A percentile compares a stretch with the other conserved stretches of the same genome.
Conservation (phyloP, 768 basidiomycete genomes). For the Trametes elegans region DNA sequence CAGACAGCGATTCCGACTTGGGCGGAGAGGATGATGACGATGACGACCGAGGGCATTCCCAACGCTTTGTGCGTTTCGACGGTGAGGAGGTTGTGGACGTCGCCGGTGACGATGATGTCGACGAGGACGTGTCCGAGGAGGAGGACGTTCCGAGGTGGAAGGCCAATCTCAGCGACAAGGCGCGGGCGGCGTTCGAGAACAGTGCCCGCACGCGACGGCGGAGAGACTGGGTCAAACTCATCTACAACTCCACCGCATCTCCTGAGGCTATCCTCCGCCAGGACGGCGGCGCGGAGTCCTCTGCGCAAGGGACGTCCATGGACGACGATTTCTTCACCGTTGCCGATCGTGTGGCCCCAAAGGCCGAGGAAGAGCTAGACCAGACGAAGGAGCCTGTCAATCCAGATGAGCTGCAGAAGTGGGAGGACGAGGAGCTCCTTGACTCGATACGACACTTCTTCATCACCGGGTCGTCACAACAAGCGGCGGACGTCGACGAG, state of each 20-base stretch:
- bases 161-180: constrained; percentile 51
- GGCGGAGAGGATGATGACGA: constrained; percentile 43
- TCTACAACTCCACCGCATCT: constrained; percentile 68
- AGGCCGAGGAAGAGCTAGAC: constrained; percentile 58
- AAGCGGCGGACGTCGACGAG: constrained; percentile 33
- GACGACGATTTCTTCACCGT: constrained; percentile 75
- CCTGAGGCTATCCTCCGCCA: constrained; percentile 61
- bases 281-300: not conserved
- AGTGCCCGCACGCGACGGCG: constrained; percentile 38
- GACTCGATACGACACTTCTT: constrained; percentile 87
- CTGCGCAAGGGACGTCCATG: constrained; percentile 30
- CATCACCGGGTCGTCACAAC: constrained; percentile 69
- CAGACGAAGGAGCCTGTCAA: constrained; percentile 62
- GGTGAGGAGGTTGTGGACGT: constrained; percentile 51
- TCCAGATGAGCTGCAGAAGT: constrained; percentile 56
- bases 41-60: constrained; percentile 11
- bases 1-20: constrained; percentile 78
- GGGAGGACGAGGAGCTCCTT: constrained; percentile 83
- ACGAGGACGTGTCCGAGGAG: constrained; percentile 33
- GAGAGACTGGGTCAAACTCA: constrained; percentile 81
- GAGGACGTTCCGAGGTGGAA: constrained; percentile 75
- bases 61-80: constrained; percentile 40
- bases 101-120: constrained; percentile 46
- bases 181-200: constrained; percentile 44
- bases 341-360: constrained; percentile 35